phyloP scores from a whole-genome alignment of 257 asterid species.

The Solanum commersonii region DNA sequence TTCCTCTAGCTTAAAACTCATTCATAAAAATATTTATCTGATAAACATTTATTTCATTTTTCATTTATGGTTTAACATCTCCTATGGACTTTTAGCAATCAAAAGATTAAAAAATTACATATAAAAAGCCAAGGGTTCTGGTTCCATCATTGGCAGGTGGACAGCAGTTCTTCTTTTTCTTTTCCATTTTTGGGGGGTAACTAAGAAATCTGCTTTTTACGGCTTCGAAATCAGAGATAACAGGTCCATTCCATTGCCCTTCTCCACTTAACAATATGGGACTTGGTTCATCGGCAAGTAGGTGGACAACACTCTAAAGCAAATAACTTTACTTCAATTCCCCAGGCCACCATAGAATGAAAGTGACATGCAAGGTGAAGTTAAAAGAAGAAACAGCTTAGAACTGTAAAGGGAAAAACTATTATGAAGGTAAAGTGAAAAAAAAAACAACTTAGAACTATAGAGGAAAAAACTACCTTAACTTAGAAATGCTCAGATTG shows the following conservation, averaged over 20 bases:
- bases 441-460: background rate
- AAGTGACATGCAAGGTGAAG: background rate
- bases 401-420: too few relatives aligned
- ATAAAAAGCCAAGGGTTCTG: background rate
- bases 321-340: background rate
- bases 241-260: background rate
- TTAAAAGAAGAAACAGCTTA: background rate
- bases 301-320: background rate
- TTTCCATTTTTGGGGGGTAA: too few relatives aligned
- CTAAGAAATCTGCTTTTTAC: background rate
- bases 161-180: background rate
- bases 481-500: too few relatives aligned
- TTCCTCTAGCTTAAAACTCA: background rate
- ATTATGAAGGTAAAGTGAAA: too few relatives aligned
- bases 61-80: background rate
- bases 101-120: background rate
- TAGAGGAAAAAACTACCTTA: background rate
- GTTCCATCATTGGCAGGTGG: background rate
- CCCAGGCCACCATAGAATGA: background rate
- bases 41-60: background rate
- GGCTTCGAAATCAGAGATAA: background rate
- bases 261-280: background rate
- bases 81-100: background rate
- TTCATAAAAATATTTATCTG: background rate
- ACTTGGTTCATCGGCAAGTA: background rate